phyloP scores from a whole-genome alignment of 2,329 filamentous ascomycete genomes.

The Niveomyces coronatus region DNA sequence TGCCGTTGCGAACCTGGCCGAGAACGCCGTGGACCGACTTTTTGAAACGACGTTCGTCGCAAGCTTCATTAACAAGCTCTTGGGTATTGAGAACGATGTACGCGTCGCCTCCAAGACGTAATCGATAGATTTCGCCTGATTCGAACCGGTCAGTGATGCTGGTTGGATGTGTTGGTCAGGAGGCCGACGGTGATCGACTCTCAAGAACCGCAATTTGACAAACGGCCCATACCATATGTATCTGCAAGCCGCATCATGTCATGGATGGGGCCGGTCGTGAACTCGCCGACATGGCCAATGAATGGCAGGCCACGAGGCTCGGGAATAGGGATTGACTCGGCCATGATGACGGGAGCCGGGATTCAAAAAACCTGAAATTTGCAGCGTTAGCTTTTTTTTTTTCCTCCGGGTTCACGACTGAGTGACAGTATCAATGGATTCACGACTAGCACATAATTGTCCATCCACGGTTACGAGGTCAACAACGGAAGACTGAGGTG shows the following conservation, averaged over 20 bases:
- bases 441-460: background rate
- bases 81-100: constrained; percentile 42
- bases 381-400: constrained; percentile 4
- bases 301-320: constrained; percentile 54
- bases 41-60: constrained; percentile 54
- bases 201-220: too few relatives aligned
- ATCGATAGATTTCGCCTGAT: constrained; percentile 48
- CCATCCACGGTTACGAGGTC: too few relatives aligned
- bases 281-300: constrained; percentile 54
- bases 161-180: too few relatives aligned
- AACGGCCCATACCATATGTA: constrained; percentile 46
- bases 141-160: background rate
- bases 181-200: too few relatives aligned
- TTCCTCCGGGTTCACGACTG: background rate
- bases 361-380: background rate
- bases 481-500: too few relatives aligned
- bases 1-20: constrained; percentile 41
- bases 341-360: constrained; percentile 16
- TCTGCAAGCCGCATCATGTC: constrained; percentile 49
- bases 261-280: constrained; percentile 47
- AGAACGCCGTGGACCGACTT: constrained; percentile 45
- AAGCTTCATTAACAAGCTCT: constrained; percentile 51
- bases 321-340: constrained; percentile 42
- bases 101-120: constrained; percentile 38
- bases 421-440: background rate